Base-by-base conservation (phyloP, 225 moss, liverwort and hornwort species). In the Physcomitrellopsis africana region DNA sequence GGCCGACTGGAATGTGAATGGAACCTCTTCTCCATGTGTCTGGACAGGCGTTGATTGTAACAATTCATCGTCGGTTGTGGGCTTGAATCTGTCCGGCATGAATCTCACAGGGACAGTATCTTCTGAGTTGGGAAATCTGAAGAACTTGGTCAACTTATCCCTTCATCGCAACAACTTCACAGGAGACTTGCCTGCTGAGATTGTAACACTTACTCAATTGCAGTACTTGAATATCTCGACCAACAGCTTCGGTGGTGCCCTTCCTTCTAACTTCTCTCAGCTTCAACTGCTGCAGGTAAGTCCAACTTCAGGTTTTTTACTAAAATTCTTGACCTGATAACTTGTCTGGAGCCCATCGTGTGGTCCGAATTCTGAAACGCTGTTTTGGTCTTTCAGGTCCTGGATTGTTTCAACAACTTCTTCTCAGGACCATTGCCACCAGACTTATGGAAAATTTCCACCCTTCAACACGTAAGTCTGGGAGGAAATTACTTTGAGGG, bases 391-490 rank as follows among this genome's bases (percentile, higher is more conserved):
- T 76, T 83, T 20, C 83, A 85, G 88, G 81, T 92, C 5, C 72
- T 96, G 74, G 96, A 96, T 74, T 92, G 89, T 67, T 96, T 92
- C 56, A 91, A 96, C 81, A 96, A 96, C 85, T 85, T 81, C 10
- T 80, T 96, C 54, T 83, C 88, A 9, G 96, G 96, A 1, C 80
- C 86, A 16, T 51, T 94, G 48, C 96, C 94, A 7, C 56, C 65
- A 9, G 89, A 91, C 51, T 76, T 94, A 7, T 89, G 82, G 74
- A 77, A 68, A 7, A 85, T 96, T 46, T 72, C 86, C 22, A 85
- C 77, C 63, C 86, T 96, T 19, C 78, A 75, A 17, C 89, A 96
- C 37, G n/a, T 92, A 1, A 89, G 92, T 67, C 49, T 96, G 53
- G 96, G 90, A 63, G 96, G 96, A 7, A 96, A 94, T 77, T 81